Evolutionary conservation across 305 asterid genomes (phyloP), one percentile per base, ranked within the genome.

Genomic region (Fraxinus latifolia): DNA sequence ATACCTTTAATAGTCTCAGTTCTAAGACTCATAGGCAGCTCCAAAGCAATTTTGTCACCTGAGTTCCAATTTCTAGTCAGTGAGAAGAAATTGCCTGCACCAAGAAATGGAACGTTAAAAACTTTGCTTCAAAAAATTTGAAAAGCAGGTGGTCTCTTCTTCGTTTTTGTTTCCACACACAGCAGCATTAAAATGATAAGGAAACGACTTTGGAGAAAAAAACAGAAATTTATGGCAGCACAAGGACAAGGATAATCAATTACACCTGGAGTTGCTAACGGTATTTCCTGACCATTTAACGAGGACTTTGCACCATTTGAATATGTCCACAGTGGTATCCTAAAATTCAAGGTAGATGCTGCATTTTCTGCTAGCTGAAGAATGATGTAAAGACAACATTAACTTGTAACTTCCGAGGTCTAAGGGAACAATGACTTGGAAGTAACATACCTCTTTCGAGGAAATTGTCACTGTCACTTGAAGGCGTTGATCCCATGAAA

Each of bases 1-100:
- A 32, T 85, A 92, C 97, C 97, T 89, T 92, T 86, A 70, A 94
- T 93, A 34, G 95, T 91, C 85, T 94, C 98, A 1, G 85, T 89
- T 84, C 93, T 81, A 31, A 88, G 77, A 58, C 77, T 88, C 25
- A 93, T 36, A 17, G 97, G 95, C 71, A 93, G 86, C 67, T 92
- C 92, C 1, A 93, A 82, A 12, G 79, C 85, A 31, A 92, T 76
- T 89, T 84, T 90, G 83, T 94, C 98, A 42, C 89, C 90, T 0
- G 92, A 23, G 85, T 74, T 87, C 98, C 97, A 94, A 39, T 79
- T 32, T 81, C 83, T 87, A 19, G 93, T 82, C 42, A 89, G 58
- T 0, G 93, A 34, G 2, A 92, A 78, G 77, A 90, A 93, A 60
- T 76, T 91, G 50, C 97, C 97, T 92, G 95, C 84, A 78, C 74